Evolutionary conservation across 2,329 filamentous ascomycete genomes (phyloP).

Genomic region (Massarina eburnea): DNA sequence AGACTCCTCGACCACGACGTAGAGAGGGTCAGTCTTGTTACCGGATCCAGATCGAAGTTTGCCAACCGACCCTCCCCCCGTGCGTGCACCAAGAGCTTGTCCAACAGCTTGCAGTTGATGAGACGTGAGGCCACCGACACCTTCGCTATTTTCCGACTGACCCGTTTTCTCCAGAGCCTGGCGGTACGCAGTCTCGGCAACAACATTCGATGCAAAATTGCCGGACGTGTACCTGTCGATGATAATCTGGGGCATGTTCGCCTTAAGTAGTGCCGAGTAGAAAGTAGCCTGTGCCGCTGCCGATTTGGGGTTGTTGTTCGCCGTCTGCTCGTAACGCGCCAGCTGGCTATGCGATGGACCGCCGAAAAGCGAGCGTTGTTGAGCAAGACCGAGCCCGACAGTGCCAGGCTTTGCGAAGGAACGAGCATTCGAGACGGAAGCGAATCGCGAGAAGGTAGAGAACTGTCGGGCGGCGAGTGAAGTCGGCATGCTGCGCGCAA

Average conservation of each 20-base stretch:
- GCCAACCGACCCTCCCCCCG: slow-evolving; percentile 67
- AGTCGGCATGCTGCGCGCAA: slow-evolving; percentile 27
- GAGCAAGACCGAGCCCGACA: slow-evolving; percentile 43
- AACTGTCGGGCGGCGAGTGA: slow-evolving; percentile 37
- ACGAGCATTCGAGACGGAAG: slow-evolving; percentile 33
- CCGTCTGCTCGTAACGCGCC: slow-evolving; percentile 83
- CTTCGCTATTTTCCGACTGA: slow-evolving; percentile 43
- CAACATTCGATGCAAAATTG: slow-evolving; percentile 77
- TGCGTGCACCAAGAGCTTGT: slow-evolving; percentile 76
- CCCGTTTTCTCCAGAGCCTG: slow-evolving; percentile 70
- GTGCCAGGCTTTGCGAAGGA: slow-evolving; percentile 31
- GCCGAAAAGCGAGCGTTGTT: slow-evolving; percentile 50
- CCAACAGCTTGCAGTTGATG: slow-evolving; percentile 76
- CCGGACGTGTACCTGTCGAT: slow-evolving; percentile 87
- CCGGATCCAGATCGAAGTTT: slow-evolving; percentile 62
- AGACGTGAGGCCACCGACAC: slow-evolving; percentile 47
- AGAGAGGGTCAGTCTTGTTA: slow-evolving; percentile 80
- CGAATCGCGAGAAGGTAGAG: slow-evolving; percentile 43
- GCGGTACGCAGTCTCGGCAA: slow-evolving; percentile 76
- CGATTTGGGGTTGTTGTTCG: slow-evolving; percentile 88
- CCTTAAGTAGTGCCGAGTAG: slow-evolving; percentile 85
- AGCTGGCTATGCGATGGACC: slow-evolving; percentile 62
- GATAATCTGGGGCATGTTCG: slow-evolving; percentile 91
- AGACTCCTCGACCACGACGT: slow-evolving; percentile 94
- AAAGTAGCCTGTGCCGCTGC: slow-evolving; percentile 89